These are phyloP conservation scores for Sclerotinia subarctica DNA, from an alignment of 2,329 filamentous ascomycete species.

Conservation along the genomic window DNA sequence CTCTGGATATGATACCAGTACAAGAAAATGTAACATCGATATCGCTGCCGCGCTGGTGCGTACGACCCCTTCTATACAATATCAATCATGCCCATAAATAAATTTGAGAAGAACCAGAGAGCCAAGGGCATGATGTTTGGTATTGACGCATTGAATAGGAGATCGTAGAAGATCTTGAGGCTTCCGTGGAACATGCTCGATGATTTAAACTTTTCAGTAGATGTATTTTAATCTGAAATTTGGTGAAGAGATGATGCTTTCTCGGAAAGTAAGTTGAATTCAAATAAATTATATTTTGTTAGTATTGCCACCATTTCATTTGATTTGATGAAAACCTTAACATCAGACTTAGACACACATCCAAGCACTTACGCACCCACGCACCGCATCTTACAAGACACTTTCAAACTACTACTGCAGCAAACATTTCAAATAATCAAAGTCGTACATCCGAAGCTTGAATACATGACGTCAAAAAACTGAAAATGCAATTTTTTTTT, in stretches of 20 bases:
- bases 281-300: not conserved
- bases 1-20: not conserved
- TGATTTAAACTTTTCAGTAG: no score
- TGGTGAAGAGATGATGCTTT: no score
- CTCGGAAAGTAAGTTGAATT: not conserved
- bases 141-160: no score
- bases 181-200: no score
- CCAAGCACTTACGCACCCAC: no score
- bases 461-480: not conserved
- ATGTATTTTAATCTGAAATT: no score
- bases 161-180: no score
- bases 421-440: not conserved
- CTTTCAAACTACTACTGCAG: not conserved
- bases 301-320: not conserved
- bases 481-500: conserved; percentile 14
- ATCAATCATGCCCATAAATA: not conserved
- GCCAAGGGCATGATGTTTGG: no score
- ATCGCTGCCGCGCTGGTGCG: not conserved
- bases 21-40: not conserved
- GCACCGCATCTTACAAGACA: not conserved
- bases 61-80: not conserved
- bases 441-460: not conserved
- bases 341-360: not conserved
- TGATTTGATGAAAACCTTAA: no score
- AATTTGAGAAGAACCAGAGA: not conserved